Evolutionary conservation across 2,329 filamentous ascomycete species (phyloP).

Genomic region (Catunica adiposa): DNA sequence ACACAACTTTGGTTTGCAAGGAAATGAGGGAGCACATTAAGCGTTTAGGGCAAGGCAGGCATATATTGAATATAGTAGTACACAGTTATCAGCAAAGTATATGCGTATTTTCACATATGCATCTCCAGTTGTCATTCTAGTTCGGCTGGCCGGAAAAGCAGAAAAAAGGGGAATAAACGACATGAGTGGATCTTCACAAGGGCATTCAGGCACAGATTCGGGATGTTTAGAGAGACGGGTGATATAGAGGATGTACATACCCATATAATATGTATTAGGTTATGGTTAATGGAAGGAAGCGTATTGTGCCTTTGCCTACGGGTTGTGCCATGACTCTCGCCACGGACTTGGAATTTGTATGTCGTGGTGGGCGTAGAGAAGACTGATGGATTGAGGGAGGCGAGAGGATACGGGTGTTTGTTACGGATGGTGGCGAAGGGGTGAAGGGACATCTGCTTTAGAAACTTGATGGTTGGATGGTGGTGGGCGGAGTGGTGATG

Average conservation of each 20-base stretch:
- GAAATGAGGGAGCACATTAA: not conserved
- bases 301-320: too few species aligned
- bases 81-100: too few species aligned
- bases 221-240: not conserved
- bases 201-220: not conserved
- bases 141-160: conserved; percentile 5
- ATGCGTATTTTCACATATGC: not conserved
- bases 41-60: too few species aligned
- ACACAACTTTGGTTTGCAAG: too few species aligned
- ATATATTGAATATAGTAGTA: too few species aligned
- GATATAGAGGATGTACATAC: too few species aligned
- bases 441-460: too few species aligned
- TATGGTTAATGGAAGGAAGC: too few species aligned
- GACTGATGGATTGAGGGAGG: too few species aligned
- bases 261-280: too few species aligned
- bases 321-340: too few species aligned
- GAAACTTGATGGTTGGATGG: too few species aligned
- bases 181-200: not conserved
- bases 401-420: not conserved
- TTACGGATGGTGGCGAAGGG: not conserved
- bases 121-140: not conserved
- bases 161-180: conserved; percentile 9
- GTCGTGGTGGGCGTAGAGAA: not conserved
- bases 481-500: not conserved
- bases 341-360: not conserved